A percentile compares a stretch with the other conserved stretches of the same genome.
Evolutionary conservation across 2,329 filamentous ascomycete species (phyloP).

Genomic region (Phaeomoniella chlamydospora): DNA sequence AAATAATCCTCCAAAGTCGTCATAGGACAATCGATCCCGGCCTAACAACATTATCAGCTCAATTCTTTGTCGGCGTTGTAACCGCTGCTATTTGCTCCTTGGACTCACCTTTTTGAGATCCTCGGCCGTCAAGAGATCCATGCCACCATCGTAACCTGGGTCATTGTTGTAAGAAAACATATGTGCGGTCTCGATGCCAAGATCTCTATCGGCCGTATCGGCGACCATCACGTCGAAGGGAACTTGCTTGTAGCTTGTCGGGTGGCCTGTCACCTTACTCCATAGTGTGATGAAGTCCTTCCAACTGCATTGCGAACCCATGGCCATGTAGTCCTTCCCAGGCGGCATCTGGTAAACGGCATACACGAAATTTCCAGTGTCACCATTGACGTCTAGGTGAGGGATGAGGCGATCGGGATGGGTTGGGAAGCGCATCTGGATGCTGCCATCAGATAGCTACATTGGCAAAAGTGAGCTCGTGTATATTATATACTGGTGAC

Average conservation of each 20-base stretch:
- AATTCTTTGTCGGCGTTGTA: not conserved
- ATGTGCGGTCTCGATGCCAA: conserved; percentile 27
- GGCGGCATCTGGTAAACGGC: conserved; percentile 32
- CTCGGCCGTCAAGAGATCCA: conserved; percentile 23
- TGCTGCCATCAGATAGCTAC: conserved; percentile 24
- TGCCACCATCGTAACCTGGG: conserved; percentile 34
- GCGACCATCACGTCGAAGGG: conserved; percentile 26
- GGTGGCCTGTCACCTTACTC: conserved; percentile 20
- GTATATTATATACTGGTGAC: not conserved
- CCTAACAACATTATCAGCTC: conserved; percentile 13
- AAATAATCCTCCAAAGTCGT: conserved; percentile 15
- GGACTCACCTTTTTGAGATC: conserved; percentile 28
- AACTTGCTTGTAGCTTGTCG: conserved; percentile 24
- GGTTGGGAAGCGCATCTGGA: conserved; percentile 34
- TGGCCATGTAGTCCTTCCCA: conserved; percentile 34
- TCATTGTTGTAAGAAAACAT: conserved; percentile 35
- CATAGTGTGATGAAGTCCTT: conserved; percentile 29
- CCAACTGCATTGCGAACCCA: conserved; percentile 31
- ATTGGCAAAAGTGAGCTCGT: not conserved
- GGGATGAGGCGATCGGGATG: conserved; percentile 16
- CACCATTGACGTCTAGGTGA: conserved; percentile 22
- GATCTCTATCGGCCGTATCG: conserved; percentile 21
- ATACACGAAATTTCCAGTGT: conserved; percentile 28
- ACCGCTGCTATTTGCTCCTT: not conserved
- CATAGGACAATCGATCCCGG: conserved; percentile 25